Evolutionary conservation across 768 basidiomycete species (phyloP), one percentile per base, ranked within the genome.

Genomic region (Leccinum sublutescens): DNA sequence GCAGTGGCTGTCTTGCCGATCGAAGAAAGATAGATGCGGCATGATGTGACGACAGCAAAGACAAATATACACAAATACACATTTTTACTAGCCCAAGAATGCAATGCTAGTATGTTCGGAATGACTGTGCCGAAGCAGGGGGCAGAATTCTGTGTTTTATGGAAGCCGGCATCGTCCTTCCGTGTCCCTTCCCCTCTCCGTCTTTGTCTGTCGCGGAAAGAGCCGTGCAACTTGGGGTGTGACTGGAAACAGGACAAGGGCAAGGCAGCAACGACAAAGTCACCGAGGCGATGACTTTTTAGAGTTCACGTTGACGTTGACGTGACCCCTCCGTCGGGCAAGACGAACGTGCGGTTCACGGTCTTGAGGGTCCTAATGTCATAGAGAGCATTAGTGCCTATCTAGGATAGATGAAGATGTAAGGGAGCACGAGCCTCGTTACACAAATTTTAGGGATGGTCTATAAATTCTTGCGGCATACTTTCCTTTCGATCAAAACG

Each of bases 371-470:
- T 33, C 34, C 34, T 29, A 27, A 23, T 23, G 23, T 23, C 23
- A 23, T 23, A 23, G 27, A 47, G 33, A 45, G 43, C 43, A 45
- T 14, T 29, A n/a, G 33, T 62, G 36, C 67, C 62, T 14, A 64
- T 60, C 62, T 59, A 48, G 66, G 66, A 50, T 67, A 67, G n/a
- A 67, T 69, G 64, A 67, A 67, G 62, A 52, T 7, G 48, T 6
- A 14, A 56, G 14, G 27, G 55, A 56, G 52, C 36, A 43, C 4
- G 19, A 10, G 57, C 36, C 57, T 45, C 55, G 52, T 57, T 52
- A 55, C 21, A 55, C 53, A 56, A 54, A 15, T 34, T 14, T 34
- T 34, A 67, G 66, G 66, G 11, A 45, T 45, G 19, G 43, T 11
- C 43, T 19, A 19, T 19, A 19, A 43, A 19, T 45, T 10, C 19